A percentile compares a stretch with the other conserved stretches of the same genome.
phyloP scores from a whole-genome alignment of 2,329 filamentous ascomycete genomes.

The Exserohilum rostratum region DNA sequence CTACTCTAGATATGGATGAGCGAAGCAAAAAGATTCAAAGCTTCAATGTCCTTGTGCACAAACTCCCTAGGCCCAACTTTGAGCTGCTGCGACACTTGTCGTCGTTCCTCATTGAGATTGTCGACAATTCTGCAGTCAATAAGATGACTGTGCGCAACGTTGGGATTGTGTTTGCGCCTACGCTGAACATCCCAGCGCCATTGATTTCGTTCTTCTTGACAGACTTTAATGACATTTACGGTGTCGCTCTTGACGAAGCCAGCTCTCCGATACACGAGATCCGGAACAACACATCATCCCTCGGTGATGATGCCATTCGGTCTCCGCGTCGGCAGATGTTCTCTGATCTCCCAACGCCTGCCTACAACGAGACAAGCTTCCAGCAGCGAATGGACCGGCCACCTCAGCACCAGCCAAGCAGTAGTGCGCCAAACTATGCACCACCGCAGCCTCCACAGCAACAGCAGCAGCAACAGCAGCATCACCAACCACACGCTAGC shows the following conservation, averaged over 20 bases:
- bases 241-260: constrained; percentile 66
- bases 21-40: constrained; percentile 76
- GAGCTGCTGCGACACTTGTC: constrained; percentile 84
- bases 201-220: constrained; percentile 94
- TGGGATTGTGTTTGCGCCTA: constrained; percentile 97
- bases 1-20: constrained; percentile 70
- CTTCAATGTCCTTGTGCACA: constrained; percentile 78
- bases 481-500: constrained; percentile 34
- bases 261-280: constrained; percentile 54
- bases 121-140: constrained; percentile 87
- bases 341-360: constrained; percentile 68
- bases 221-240: constrained; percentile 87
- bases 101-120: constrained; percentile 87
- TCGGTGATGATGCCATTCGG: constrained; percentile 64
- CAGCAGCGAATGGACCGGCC: constrained; percentile 35
- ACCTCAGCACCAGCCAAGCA: constrained; percentile 30
- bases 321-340: constrained; percentile 71
- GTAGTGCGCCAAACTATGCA: constrained; percentile 29
- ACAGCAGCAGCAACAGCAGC: constrained; percentile 25
- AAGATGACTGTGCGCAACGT: constrained; percentile 98
- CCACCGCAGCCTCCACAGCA: constrained; percentile 35
- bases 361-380: constrained; percentile 65
- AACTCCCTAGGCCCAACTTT: constrained; percentile 79
- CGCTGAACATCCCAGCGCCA: constrained; percentile 92
- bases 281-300: constrained; percentile 47